Base-by-base conservation (phyloP, 2,329 filamentous ascomycete genomes). In the Ascochyta rabiei region DNA sequence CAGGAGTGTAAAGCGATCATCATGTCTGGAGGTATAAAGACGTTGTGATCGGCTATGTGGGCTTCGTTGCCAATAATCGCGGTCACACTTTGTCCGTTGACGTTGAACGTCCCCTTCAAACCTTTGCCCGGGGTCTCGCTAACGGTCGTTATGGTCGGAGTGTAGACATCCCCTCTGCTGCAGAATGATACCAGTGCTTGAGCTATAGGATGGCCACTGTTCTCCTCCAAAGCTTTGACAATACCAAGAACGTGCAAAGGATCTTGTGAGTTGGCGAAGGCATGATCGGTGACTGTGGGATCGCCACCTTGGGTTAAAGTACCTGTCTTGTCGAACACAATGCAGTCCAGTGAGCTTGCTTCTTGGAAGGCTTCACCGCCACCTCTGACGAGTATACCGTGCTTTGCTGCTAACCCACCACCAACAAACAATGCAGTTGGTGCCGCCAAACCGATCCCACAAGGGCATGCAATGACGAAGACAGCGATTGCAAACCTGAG, bases 251-350 rank as follows among this genome's bases (percentile, higher is more conserved):
- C 73, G 35, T 77, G 45, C 2, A 49, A 41, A 34, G 73, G 60
- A 18, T 76, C 59, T n/a, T 76, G 58, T 10, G 67, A 64, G 1
- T 67, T 52, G 6, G 72, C 38, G 15, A 79, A 50, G 52, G 78
- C 75, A 59, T 83, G 76, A 16, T 84, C 80, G 5, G 85, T 89
- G 19, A 93, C 86, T 24, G 80, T 84, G 0, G 90, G 89, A 61
- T 90, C 86, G 6, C 88, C 89, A 4, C 84, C 84, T 64, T 88
- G 79, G 0, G 91, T 95, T 53, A 96, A 77, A 0, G 91, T 96
- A 1, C 91, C 91, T 0, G 91, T 96, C 80, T 96, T 95, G 80
- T 96, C 91, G 70, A 96, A 95, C 0, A 95, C 89, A 34, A 95
- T 86, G 47, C 87, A 88, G 71, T 91, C 86, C 39, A 93, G 81